phyloP scores from a whole-genome alignment of 768 basidiomycete genomes.

The Coprinopsis strossmayeri region DNA sequence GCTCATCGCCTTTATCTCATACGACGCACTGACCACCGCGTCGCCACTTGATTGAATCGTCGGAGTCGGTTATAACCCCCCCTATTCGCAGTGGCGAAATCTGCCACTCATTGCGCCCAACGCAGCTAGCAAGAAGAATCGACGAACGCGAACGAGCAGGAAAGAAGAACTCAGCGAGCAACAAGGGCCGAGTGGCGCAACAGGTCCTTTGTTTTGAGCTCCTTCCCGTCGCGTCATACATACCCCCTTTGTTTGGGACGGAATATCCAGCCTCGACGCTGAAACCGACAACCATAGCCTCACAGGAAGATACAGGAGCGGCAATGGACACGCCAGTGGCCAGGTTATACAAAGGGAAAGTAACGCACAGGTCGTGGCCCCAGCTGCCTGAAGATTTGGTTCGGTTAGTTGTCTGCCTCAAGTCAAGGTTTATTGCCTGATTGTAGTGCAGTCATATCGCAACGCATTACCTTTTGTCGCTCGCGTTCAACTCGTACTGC shows the following conservation, averaged over 20 bases:
- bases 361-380: constrained; percentile 51
- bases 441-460: constrained; percentile 32
- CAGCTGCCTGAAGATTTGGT: constrained; percentile 56
- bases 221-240: neutral
- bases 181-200: too few species aligned
- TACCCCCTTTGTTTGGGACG: too few species aligned
- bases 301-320: neutral
- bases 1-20: neutral
- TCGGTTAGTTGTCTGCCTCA: constrained; percentile 33
- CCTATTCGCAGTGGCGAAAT: neutral
- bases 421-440: constrained; percentile 15
- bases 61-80: constrained; percentile 1
- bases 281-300: neutral
- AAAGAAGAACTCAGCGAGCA: too few species aligned
- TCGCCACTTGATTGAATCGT: constrained; percentile 1
- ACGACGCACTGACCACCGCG: constrained; percentile 4
- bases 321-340: neutral
- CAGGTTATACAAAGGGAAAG: constrained; percentile 49
- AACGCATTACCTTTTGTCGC: constrained; percentile 51
- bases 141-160: neutral
- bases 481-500: constrained; percentile 33
- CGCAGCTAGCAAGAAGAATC: neutral
- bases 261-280: neutral
- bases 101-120: neutral
- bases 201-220: neutral